phyloP scores from a whole-genome alignment of 305 asterid species.

The Solanum hybrid region DNA sequence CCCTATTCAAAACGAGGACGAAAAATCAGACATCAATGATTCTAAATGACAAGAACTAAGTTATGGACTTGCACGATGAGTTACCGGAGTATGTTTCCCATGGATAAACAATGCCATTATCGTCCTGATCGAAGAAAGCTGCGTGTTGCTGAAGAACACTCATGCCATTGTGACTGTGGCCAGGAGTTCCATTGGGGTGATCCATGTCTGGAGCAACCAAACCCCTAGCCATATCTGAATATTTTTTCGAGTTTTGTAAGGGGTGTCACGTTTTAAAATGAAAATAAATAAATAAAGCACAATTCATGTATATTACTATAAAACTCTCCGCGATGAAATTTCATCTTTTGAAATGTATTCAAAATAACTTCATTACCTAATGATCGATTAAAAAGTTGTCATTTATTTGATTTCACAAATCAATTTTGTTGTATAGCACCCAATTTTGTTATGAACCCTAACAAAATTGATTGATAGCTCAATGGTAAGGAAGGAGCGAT shows the following conservation, averaged over 20 bases:
- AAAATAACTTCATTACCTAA: too few relatives aligned
- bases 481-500: too few relatives aligned
- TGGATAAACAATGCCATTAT: constrained; percentile 72
- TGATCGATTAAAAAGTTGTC: too few relatives aligned
- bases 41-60: neutral
- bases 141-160: constrained; percentile 89
- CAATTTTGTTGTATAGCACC: neutral
- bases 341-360: neutral
- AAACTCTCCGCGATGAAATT: too few relatives aligned
- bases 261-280: neutral
- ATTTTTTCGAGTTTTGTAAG: neutral
- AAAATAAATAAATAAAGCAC: neutral
- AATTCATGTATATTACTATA: neutral
- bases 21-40: neutral
- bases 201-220: constrained; percentile 75
- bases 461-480: neutral
- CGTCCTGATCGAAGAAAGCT: constrained; percentile 78
- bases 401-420: too few relatives aligned
- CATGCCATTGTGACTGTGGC: constrained; percentile 42
- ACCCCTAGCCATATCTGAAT: constrained; percentile 71
- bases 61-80: neutral
- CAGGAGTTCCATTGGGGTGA: constrained; percentile 75
- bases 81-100: constrained; percentile 87
- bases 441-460: too few relatives aligned
- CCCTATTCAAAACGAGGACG: constrained; percentile 20